A percentile compares a stretch with the other conserved stretches of the same genome.
Evolutionary conservation across 2,329 filamentous ascomycete genomes (phyloP).

Genomic region (Arthrobotrys sphaeroides): DNA sequence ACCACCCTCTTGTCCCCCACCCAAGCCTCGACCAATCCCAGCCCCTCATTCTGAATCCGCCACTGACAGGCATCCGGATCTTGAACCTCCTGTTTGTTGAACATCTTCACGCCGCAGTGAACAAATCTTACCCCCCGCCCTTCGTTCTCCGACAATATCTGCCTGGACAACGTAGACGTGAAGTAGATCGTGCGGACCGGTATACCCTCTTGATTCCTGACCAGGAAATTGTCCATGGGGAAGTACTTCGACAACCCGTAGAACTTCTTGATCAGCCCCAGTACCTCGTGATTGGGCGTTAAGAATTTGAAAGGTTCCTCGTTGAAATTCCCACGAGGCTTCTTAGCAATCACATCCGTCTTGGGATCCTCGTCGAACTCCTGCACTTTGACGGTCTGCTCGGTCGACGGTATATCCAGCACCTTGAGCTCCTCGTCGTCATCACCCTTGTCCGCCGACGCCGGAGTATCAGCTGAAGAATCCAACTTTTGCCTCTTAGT

Average conservation of each 20-base stretch:
- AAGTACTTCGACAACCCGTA: slow-evolving; percentile 86
- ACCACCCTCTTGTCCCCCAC: slow-evolving; percentile 81
- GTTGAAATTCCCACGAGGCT: slow-evolving; percentile 66
- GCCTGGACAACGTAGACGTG: slow-evolving; percentile 81
- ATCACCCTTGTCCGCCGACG: slow-evolving; percentile 57
- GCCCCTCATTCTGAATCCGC: slow-evolving; percentile 94
- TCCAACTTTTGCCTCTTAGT: slow-evolving; percentile 55
- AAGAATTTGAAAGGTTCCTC: slow-evolving; percentile 98
- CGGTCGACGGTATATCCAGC: slow-evolving; percentile 34
- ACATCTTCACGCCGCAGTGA: slow-evolving; percentile 98
- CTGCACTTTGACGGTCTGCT: slow-evolving; percentile 25
- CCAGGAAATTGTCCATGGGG: slow-evolving; percentile 91
- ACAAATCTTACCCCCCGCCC: slow-evolving; percentile 93
- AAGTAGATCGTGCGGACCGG: slow-evolving; percentile 97
- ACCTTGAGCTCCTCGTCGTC: slow-evolving; percentile 55
- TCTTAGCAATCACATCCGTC: slow-evolving; percentile 59
- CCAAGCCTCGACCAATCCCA: slow-evolving; percentile 90
- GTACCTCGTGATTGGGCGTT: slow-evolving; percentile 75
- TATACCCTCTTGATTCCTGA: slow-evolving; percentile 87
- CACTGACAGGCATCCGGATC: slow-evolving; percentile 86
- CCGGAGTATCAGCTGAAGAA: slow-evolving; percentile 59
- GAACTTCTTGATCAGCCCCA: slow-evolving; percentile 80
- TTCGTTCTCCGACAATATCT: slow-evolving; percentile 87
- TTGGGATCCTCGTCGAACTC: slow-evolving; percentile 57
- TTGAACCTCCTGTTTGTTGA: slow-evolving; percentile 95